Evolutionary conservation across 2,329 filamentous ascomycete genomes (phyloP).

Genomic region (Pestalotiopsis sp.): DNA sequence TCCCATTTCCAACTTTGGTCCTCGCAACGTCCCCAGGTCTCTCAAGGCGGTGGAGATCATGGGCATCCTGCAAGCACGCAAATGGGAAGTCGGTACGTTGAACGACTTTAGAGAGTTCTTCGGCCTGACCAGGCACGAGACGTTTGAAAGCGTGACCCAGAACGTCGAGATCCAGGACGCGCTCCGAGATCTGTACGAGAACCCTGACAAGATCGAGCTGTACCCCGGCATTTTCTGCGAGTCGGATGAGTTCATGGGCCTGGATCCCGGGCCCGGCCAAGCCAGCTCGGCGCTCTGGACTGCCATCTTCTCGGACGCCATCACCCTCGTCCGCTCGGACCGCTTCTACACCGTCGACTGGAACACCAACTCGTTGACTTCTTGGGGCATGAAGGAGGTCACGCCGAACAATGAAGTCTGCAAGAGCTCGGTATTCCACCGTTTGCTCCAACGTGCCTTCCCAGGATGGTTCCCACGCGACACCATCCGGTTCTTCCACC

Average conservation of each 20-base stretch:
- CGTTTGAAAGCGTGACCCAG: slow-evolving; percentile 61
- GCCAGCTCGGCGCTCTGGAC: slow-evolving; percentile 57
- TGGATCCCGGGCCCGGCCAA: slow-evolving; percentile 43
- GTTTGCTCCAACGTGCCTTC: slow-evolving; percentile 47
- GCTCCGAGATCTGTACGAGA: slow-evolving; percentile 62
- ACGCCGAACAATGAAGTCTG: slow-evolving; percentile 39
- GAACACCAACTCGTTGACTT: slow-evolving; percentile 38
- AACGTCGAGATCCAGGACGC: slow-evolving; percentile 58
- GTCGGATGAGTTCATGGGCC: slow-evolving; percentile 45
- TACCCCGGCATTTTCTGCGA: slow-evolving; percentile 71
- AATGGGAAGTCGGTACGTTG: slow-evolving; percentile 63
- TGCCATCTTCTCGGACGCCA: slow-evolving; percentile 62
- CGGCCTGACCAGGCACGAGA: slow-evolving; percentile 57
- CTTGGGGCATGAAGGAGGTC: slow-evolving; percentile 47
- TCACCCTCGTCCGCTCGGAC: slow-evolving; percentile 61
- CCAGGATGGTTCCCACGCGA: slow-evolving; percentile 47
- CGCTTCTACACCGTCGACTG: slow-evolving; percentile 51
- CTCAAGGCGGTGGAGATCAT: slow-evolving; percentile 65
- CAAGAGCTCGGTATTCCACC: slow-evolving; percentile 47
- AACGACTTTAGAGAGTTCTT: slow-evolving; percentile 71
- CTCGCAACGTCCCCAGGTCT: slow-evolving; percentile 59
- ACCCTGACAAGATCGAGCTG: slow-evolving; percentile 69
- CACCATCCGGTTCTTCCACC: slow-evolving; percentile 47
- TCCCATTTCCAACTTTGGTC: slow-evolving; percentile 61
- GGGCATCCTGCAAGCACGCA: slow-evolving; percentile 63